Percentiles rank a stretch among this genome's conserved stretches.
phyloP scores from a whole-genome alignment of 805 yeast genomes.

The Lipomyces starkeyi region DNA sequence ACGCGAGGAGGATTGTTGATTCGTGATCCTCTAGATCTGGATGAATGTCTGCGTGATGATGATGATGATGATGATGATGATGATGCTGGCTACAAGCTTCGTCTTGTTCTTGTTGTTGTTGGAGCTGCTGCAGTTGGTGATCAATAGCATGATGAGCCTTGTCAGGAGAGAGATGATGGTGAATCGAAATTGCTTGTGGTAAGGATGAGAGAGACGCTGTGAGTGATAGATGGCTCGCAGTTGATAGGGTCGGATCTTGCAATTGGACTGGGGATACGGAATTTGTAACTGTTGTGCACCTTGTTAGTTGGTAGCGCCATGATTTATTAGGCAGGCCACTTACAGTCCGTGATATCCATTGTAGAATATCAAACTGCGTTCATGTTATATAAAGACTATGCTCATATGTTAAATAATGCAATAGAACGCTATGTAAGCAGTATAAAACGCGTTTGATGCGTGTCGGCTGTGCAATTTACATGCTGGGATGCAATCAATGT shows the following conservation, averaged over 20 bases:
- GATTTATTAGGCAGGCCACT: not conserved
- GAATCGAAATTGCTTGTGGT: slow-evolving; percentile 19
- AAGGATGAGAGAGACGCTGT: slow-evolving; percentile 11
- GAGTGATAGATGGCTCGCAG: slow-evolving; percentile 24
- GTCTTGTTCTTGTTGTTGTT: slow-evolving; percentile 16
- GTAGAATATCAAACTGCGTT: not conserved
- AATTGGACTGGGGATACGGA: slow-evolving; percentile 30
- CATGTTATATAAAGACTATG: not conserved
- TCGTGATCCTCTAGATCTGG: slow-evolving; percentile 2
- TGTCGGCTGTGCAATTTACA: not conserved
- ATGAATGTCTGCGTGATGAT: slow-evolving; percentile 1
- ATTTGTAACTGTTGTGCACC: slow-evolving; percentile 15
- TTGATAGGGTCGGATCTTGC: slow-evolving; percentile 22
- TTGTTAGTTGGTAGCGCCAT: not conserved
- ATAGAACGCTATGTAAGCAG: not conserved
- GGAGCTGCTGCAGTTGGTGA: slow-evolving; percentile 26
- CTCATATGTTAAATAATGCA: not conserved
- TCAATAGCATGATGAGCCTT: slow-evolving; percentile 21
- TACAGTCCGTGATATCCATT: slow-evolving; percentile 31
- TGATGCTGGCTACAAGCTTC: slow-evolving; percentile 14
- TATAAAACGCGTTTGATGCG: not conserved
- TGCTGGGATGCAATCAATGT: not conserved
- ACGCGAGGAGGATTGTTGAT: slow-evolving; percentile 11
- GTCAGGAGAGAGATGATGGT: slow-evolving; percentile 13
- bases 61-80: slow-evolving; percentile 7